A percentile compares a stretch with the other conserved stretches of the same genome.
These are phyloP conservation scores for Helicocarpus griseus DNA, from an alignment of 2,329 filamentous ascomycete species.

Conservation along the genomic window DNA sequence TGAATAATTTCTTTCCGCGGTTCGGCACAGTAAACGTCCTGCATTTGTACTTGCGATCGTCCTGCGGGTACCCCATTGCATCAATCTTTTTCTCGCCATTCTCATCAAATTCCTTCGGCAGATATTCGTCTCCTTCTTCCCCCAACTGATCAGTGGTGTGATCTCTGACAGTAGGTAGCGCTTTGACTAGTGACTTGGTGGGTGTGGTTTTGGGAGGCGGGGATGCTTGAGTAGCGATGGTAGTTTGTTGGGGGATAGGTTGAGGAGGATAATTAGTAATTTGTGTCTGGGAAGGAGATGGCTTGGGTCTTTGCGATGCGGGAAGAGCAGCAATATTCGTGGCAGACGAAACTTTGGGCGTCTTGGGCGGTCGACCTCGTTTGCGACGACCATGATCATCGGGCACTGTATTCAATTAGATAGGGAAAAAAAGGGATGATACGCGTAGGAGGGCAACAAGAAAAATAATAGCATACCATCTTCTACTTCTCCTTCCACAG, in stretches of 20 bases:
- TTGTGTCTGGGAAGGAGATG: slow-evolving; percentile 24
- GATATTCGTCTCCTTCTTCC: slow-evolving; percentile 81
- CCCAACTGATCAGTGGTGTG: slow-evolving; percentile 95
- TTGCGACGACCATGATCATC: slow-evolving; percentile 39
- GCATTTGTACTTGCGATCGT: slow-evolving; percentile 80
- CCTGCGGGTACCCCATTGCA: slow-evolving; percentile 68
- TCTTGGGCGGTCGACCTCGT: slow-evolving; percentile 42
- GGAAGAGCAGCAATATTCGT: slow-evolving; percentile 21
- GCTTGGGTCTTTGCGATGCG: slow-evolving; percentile 20
- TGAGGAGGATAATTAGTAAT: slow-evolving; percentile 31
- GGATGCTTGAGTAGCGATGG: slow-evolving; percentile 50
- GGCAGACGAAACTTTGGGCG: slow-evolving; percentile 28
- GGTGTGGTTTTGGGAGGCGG: slow-evolving; percentile 66
- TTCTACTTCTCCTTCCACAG: slow-evolving; percentile 52
- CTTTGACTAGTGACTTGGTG: slow-evolving; percentile 76
- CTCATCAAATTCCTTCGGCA: slow-evolving; percentile 86
- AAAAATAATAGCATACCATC: slow-evolving; percentile 50
- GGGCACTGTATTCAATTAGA: slow-evolving; percentile 8
- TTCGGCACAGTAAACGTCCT: slow-evolving; percentile 88
- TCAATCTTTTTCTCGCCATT: slow-evolving; percentile 91
- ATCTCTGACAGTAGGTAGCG: slow-evolving; percentile 87
- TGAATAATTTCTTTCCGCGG: slow-evolving; percentile 87
- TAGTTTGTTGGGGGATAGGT: slow-evolving; percentile 22
- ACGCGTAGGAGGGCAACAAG: slow-evolving; percentile 24
- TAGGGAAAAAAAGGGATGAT: slow-evolving; percentile 27